Evolutionary conservation across 2,329 filamentous ascomycete genomes (phyloP), one percentile per base, ranked within the genome.

Genomic region (Neopestalotiopsis clavispora): DNA sequence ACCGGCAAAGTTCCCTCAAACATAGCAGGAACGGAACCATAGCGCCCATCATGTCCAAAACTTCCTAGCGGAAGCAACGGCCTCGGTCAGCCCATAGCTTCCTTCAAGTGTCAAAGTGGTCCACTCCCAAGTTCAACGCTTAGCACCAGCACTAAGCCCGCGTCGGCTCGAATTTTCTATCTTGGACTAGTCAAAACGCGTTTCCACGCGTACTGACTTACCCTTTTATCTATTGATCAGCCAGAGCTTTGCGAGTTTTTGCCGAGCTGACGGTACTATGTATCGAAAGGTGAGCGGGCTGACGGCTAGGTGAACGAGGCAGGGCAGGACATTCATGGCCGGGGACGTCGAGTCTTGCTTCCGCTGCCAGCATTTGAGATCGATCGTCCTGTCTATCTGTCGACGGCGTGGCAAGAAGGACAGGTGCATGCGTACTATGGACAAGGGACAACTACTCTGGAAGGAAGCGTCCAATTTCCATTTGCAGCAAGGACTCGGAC

Each of bases 91-190:
- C 14, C 20, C 45, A 17, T 20, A n/a, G 45, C 45, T 28, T 28
- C 23, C 23, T 28, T 28, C 23, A 28, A 28, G 23, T 28, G 23
- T 28, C 23, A 28, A 28, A 28, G 23, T 28, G 23, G 23, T 28
- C 23, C 23, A 28, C 23, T 28, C 23, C 23, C 23, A 28, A 28
- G 23, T 28, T 28, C 23, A 28, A 28, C 23, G 23, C 23, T 28
- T 28, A 28, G 23, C 23, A 28, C 23, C 23, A 28, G 23, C 23
- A 28, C 17, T 38, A 9, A 20, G 45, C 20, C 17, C 45, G 23
- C 45, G 45, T 52, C 45, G 45, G 45, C 45, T 52, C 45, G 45
- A 52, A 52, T 52, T 52, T 52, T 52, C 45, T 52, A 52, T 52
- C 20, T 20, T 20, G 45, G 45, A 17, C 45, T 52, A 52, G 45